Conservation (phyloP, 2,329 filamentous ascomycete genomes). For the Rhinocladiella similis region DNA sequence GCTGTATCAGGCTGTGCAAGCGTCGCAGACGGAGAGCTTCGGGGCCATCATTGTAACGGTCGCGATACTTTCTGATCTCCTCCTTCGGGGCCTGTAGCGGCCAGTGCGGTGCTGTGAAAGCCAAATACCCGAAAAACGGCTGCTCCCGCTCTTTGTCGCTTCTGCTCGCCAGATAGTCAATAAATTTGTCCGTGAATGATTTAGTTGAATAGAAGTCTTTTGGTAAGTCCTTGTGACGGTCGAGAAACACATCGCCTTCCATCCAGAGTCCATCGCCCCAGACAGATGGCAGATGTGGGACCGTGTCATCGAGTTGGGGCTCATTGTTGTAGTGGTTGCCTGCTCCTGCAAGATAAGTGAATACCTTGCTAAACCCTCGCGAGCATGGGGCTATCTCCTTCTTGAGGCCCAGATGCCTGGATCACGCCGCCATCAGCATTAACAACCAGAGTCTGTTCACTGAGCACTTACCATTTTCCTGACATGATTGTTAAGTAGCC, state of each 20-base stretch:
- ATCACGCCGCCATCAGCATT: too few species aligned
- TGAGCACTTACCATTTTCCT: not conserved
- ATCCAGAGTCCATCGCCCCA: too few species aligned
- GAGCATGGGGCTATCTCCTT: not conserved
- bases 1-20: slow-evolving; percentile 56
- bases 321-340: slow-evolving; percentile 37
- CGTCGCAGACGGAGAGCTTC: slow-evolving; percentile 56
- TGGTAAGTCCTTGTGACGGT: not conserved
- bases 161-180: not conserved
- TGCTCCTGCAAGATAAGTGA: slow-evolving; percentile 28
- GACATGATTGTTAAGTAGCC: not conserved
- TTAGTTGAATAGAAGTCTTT: not conserved
- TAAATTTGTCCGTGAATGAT: not conserved
- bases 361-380: not conserved
- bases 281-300: not conserved
- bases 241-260: too few species aligned
- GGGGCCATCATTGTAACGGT: slow-evolving; percentile 62
- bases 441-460: too few species aligned
- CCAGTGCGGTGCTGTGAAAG: slow-evolving; percentile 66
- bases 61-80: slow-evolving; percentile 58
- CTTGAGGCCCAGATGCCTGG: not conserved
- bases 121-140: slow-evolving; percentile 27
- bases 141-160: slow-evolving; percentile 15
- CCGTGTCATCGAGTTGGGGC: not conserved
- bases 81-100: slow-evolving; percentile 60